Conservation (phyloP, 805 yeast genomes). For the Hanseniaspora meyeri region DNA sequence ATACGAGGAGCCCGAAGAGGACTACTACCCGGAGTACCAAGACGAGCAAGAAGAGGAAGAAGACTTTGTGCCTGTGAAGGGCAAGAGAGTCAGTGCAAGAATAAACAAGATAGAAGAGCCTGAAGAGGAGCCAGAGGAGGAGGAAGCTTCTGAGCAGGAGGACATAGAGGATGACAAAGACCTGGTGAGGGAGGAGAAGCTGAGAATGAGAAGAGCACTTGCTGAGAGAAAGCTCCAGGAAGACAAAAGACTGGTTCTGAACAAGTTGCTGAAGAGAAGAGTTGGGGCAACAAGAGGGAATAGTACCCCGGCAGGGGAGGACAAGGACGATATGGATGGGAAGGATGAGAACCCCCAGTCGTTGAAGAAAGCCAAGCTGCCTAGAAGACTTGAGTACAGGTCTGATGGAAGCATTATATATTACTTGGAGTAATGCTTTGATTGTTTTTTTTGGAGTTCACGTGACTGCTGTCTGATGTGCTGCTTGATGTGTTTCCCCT, state of each 20-base stretch:
- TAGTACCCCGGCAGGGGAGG: background rate
- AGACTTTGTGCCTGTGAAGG: conserved; percentile 1
- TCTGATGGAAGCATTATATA: background rate
- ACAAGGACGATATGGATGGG: background rate
- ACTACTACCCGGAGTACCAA: conserved; percentile 5
- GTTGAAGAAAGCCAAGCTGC: background rate
- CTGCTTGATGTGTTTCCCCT: too few species aligned
- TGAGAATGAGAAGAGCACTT: conserved; percentile 76
- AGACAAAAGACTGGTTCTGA: conserved; percentile 84
- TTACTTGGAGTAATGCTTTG: background rate
- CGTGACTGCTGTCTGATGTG: background rate
- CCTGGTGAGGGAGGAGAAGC: conserved; percentile 57
- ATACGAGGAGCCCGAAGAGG: conserved; percentile 1
- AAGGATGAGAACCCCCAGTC: background rate
- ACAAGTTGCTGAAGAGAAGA: conserved; percentile 70
- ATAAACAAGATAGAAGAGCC: background rate
- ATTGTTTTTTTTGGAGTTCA: background rate
- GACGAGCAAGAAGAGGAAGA: conserved; percentile 12
- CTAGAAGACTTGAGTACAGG: background rate
- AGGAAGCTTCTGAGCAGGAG: background rate
- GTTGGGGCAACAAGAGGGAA: conserved; percentile 51
- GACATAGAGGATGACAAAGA: conserved; percentile 14
- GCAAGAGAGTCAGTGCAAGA: background rate
- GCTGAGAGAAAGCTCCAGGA: conserved; percentile 75
- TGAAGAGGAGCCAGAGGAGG: background rate